Evolutionary conservation across 208 protist genomes (phyloP).

Genomic region (Trypanosoma grayi): DNA sequence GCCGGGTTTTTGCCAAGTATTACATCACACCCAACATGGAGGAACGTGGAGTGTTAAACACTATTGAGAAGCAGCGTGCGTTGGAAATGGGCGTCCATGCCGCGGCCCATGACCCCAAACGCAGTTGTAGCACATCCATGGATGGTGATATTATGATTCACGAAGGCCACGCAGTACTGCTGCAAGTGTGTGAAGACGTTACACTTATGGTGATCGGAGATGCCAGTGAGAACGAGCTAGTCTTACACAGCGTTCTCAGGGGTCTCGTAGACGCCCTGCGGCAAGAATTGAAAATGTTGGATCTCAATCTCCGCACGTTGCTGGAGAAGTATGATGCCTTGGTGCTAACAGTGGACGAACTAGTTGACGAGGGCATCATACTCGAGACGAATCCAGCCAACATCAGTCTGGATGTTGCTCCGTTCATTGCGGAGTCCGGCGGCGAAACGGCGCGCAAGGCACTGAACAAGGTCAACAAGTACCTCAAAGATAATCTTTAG

Average conservation of each 20-base stretch:
- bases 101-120: conserved; percentile 31
- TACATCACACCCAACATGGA: conserved; percentile 67
- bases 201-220: conserved; percentile 81
- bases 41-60: conserved; percentile 43
- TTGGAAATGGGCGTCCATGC: conserved; percentile 62
- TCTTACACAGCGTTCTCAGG: conserved; percentile 64
- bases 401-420: conserved; percentile 56
- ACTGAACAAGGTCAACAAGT: conserved; percentile 81
- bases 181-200: conserved; percentile 56
- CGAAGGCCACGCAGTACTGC: conserved; percentile 73
- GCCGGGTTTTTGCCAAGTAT: conserved; percentile 86
- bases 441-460: conserved; percentile 64
- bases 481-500: conserved; percentile 79
- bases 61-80: conserved; percentile 59
- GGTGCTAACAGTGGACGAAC: conserved; percentile 86
- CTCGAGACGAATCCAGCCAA: conserved; percentile 66
- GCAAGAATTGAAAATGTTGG: conserved; percentile 47
- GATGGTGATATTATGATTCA: conserved; percentile 76
- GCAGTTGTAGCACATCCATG: conserved; percentile 20
- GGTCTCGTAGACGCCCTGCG: conserved; percentile 66
- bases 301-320: conserved; percentile 48
- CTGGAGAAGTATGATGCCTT: conserved; percentile 86
- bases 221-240: conserved; percentile 78
- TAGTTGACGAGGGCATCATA: conserved; percentile 91
- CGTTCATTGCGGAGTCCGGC: conserved; percentile 54